Base-by-base conservation (phyloP, 2,329 filamentous ascomycete species). In the Setomelanomma holmii region DNA sequence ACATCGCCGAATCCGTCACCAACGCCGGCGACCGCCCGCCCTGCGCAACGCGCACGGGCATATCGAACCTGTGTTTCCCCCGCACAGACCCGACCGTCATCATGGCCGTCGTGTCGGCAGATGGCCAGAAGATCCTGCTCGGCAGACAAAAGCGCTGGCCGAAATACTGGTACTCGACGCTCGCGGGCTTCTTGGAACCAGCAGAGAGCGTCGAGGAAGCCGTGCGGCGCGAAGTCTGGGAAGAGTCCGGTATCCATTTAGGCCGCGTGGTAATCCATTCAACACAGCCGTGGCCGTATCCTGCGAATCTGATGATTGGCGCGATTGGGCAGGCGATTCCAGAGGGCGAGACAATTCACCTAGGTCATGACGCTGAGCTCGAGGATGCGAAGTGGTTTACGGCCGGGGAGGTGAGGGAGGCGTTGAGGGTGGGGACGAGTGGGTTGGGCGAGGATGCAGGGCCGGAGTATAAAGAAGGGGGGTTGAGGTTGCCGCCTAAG, bases 81-180 rank as follows among this genome's bases (percentile, higher is more conserved):
- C 86, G 93, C 44, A 97, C 93, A 1, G 93, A 97, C 66, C 92
- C 93, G 1, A 96, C 91, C 22, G 92, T 98, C 73, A 99, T 99
- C 76, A 93, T 96, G 78, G 93, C 93, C 0, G 88, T 97, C 10
- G 85, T 98, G 24, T 96, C 89, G 46, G 82, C 87, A 44, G 90
- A 96, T 63, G 89, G 89, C 43, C 84, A 87, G 60, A 85, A 86
- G 55, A 78, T 96, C 34, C 84, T 99, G 6, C 87, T 99, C 0
- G 95, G 95, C 33, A 87, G 95, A 12, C 86, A 90, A 68, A 90
- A 89, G 76, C 84, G 90, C 46, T 99, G 88, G 83, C 95, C 95
- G 1, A 81, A 84, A 1, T 73, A 89, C 73, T 96, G 89, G 90
- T 97, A 93, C 80, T 91, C 86, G 65, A 96, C 93, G 0, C 85